Conservation (phyloP, 2,329 filamentous ascomycete species). For the Aspergillus sojae region DNA sequence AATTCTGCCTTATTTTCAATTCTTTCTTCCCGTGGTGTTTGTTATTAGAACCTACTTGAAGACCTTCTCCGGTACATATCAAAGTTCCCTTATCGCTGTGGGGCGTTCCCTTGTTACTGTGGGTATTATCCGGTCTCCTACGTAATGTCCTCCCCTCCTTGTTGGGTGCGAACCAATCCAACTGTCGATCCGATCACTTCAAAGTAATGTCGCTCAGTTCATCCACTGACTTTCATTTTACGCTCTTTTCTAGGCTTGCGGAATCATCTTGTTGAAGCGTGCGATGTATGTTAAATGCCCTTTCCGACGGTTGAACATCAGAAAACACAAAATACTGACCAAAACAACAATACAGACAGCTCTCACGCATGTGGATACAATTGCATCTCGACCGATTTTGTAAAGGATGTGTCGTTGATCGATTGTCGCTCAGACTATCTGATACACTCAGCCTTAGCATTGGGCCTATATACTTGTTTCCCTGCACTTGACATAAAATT, state of each 20-base stretch:
- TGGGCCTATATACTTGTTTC: slow-evolving; percentile 2
- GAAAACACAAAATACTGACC: neutral
- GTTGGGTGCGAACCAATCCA: neutral
- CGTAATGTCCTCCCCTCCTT: slow-evolving; percentile 10
- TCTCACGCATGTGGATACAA: slow-evolving; percentile 11
- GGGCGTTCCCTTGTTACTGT: slow-evolving; percentile 11
- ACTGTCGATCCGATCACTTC: neutral
- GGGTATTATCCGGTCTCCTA: slow-evolving; percentile 10
- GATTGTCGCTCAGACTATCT: slow-evolving; percentile 3
- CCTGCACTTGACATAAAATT: neutral
- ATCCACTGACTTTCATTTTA: neutral
- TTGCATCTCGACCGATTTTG: neutral
- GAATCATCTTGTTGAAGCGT: neutral
- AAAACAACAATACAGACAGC: neutral
- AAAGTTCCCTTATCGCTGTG: slow-evolving; percentile 16
- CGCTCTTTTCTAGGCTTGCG: neutral
- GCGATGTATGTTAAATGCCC: neutral
- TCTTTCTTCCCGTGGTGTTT: slow-evolving; percentile 14
- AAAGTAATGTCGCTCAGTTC: neutral
- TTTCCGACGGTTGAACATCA: neutral
- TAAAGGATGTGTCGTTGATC: slow-evolving; percentile 25
- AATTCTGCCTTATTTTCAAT: neutral
- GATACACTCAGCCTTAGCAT: slow-evolving; percentile 1
- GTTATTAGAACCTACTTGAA: neutral
- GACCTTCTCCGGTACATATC: neutral